These are phyloP conservation scores for Raphidocelis subcapitata DNA, from an alignment of 139 green algal species.

Conservation along the genomic window DNA sequence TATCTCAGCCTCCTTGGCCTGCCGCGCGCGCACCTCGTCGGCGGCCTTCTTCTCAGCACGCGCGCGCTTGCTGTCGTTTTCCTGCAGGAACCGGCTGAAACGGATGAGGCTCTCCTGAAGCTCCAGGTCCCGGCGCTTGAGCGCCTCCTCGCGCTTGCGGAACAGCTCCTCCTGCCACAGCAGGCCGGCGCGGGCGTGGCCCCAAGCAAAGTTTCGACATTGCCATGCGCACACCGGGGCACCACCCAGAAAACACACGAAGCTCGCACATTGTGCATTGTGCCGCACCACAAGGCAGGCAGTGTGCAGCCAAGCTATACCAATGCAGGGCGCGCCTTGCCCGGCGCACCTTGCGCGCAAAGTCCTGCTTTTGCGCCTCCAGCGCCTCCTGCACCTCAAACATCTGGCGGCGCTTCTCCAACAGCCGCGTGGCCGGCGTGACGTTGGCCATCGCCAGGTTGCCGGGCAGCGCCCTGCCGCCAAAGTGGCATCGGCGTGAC, in stretches of 20 bases:
- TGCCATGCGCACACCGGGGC: no score
- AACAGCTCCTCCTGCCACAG: slow-evolving; percentile 80
- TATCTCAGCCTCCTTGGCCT: slow-evolving; percentile 83
- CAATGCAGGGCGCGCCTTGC: no score
- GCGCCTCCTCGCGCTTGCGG: slow-evolving; percentile 72
- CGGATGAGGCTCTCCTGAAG: slow-evolving; percentile 89
- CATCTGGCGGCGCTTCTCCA: slow-evolving; percentile 93
- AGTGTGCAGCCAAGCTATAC: no score
- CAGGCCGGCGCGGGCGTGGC: not conserved
- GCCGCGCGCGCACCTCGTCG: slow-evolving; percentile 75
- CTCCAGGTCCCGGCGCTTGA: slow-evolving; percentile 91
- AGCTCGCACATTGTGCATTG: no score
- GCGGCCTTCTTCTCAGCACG: slow-evolving; percentile 80
- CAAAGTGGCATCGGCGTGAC: no score
- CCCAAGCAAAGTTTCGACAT: no score
- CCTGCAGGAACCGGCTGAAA: slow-evolving; percentile 90
- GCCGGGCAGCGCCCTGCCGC: no score
- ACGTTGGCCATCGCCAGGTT: slow-evolving; percentile 81
- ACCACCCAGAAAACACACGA: no score
- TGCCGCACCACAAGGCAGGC: no score
- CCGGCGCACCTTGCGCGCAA: slow-evolving; percentile 59
- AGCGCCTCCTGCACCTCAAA: slow-evolving; percentile 92
- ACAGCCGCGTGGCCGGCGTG: slow-evolving; percentile 80
- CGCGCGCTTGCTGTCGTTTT: slow-evolving; percentile 88
- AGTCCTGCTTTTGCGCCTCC: slow-evolving; percentile 81